These are phyloP conservation scores for Wickerhamiella cacticola DNA, from an alignment of 805 yeast species.

Conservation along the genomic window DNA sequence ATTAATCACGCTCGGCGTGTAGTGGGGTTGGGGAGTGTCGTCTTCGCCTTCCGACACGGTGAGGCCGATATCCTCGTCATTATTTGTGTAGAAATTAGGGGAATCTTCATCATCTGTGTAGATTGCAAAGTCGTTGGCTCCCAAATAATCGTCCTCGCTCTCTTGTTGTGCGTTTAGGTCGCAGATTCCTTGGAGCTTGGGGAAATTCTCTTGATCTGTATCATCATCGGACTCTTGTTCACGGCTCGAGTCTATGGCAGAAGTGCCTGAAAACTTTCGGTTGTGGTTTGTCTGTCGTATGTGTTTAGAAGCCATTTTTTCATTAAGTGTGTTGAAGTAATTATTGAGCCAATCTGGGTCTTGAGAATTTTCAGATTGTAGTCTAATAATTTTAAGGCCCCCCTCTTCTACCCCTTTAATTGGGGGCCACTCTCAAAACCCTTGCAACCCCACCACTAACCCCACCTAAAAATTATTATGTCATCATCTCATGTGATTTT, in stretches of 20 bases:
- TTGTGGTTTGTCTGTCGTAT: constrained; percentile 8
- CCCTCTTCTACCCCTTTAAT: no score
- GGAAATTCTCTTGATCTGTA: constrained; percentile 32
- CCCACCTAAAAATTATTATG: no score
- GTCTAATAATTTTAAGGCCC: constrained; percentile 2
- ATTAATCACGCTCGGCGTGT: constrained; percentile 24
- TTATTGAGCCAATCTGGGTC: background rate
- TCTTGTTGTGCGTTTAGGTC: constrained; percentile 20
- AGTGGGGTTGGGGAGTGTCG: constrained; percentile 14
- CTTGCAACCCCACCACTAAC: background rate
- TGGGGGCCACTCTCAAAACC: no score
- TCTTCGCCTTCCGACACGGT: constrained; percentile 39
- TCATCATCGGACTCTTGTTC: constrained; percentile 34
- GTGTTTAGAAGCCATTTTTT: constrained; percentile 11
- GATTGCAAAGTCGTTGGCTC: constrained; percentile 18
- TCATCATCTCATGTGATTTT: no score
- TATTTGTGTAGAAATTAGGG: constrained; percentile 21
- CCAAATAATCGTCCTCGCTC: constrained; percentile 13
- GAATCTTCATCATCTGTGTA: constrained; percentile 27
- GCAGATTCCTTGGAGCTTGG: constrained; percentile 24
- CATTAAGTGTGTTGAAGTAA: background rate
- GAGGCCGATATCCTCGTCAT: constrained; percentile 30
- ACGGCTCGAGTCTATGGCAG: background rate
- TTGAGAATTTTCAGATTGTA: constrained; percentile 4
- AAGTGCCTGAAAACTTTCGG: background rate